Evolutionary conservation across 768 basidiomycete genomes (phyloP).

Genomic region (Rhodocollybia butyracea): DNA sequence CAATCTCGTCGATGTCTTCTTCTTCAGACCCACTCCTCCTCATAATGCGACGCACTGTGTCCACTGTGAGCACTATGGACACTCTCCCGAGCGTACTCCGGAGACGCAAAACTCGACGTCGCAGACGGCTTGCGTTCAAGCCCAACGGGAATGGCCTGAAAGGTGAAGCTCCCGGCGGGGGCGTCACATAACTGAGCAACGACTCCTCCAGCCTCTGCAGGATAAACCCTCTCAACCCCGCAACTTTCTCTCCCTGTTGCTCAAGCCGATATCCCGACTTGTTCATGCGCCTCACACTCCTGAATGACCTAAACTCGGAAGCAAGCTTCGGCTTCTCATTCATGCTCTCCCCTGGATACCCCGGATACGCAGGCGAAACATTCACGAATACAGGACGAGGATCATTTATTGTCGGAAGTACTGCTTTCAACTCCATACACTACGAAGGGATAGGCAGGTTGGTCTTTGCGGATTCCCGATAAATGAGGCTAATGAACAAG

Average conservation of each 20-base stretch:
- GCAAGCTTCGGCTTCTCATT: slow-evolving; percentile 15
- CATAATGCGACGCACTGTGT: slow-evolving; percentile 7
- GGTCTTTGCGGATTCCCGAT: slow-evolving; percentile 56
- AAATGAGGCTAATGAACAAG: slow-evolving; percentile 72
- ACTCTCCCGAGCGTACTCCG: slow-evolving; percentile 8
- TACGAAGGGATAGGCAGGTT: slow-evolving; percentile 64
- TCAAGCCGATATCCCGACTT: slow-evolving; percentile 75
- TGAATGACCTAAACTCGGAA: slow-evolving; percentile 12
- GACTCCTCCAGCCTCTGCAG: slow-evolving; percentile 51
- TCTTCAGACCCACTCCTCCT: slow-evolving; percentile 1
- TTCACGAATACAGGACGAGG: slow-evolving; percentile 31
- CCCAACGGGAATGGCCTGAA: slow-evolving; percentile 8
- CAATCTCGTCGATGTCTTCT: slow-evolving; percentile 1
- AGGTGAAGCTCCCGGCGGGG: slow-evolving; percentile 25
- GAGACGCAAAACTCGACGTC: slow-evolving; percentile 18
- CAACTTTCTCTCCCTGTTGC: slow-evolving; percentile 76
- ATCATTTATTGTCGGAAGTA: slow-evolving; percentile 38
- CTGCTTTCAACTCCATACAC: slow-evolving; percentile 50
- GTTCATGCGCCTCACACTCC: slow-evolving; percentile 3
- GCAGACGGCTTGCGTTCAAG: slow-evolving; percentile 3
- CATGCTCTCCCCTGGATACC: slow-evolving; percentile 14
- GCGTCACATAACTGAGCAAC: slow-evolving; percentile 53
- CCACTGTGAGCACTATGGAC: slow-evolving; percentile 2
- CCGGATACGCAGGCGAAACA: slow-evolving; percentile 32
- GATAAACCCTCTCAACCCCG: slow-evolving; percentile 60